Base-by-base conservation (phyloP, 352 stramenopile genomes). In the Globisporangium viniferum region DNA sequence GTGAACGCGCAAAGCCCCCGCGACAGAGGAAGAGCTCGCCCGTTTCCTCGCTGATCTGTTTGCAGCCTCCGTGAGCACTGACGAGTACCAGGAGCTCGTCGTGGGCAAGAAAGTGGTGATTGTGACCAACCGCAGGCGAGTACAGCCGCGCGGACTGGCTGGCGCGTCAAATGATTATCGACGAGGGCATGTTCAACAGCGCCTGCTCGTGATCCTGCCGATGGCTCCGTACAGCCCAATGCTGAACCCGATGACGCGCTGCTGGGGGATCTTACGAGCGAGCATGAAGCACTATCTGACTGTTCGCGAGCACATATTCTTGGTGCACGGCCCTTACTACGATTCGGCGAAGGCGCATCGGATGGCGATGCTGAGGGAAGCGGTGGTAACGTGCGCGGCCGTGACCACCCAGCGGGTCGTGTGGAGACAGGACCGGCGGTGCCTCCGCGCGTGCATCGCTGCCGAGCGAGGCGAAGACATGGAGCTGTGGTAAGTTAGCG, bases 81-180 rank as follows among this genome's bases (percentile, higher is more conserved):
- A 35, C 5, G 49, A 57, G 49, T 57, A 57, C 22, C 49, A 57
- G 49, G 49, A 57, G 22, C n/a, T 57, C 22, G n/a, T 57, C 49
- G 49, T 57, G 49, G n/a, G 22, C 49, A 57, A 57, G 22, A 57
- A n/a, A 29, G 49, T 31, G n/a, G n/a, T 57, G 9, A 57, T 33
- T 15, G 49, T 57, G 10, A 33, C 49, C 10, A 29, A 57, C 10
- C 33, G 7, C 49, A 31, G 2, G 22, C 9, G 49, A n/a, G 9
- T 29, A 57, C 27, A 29, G 22, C 22, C 5, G 15, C 9, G 49
- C 10, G 22, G 49, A 3, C 22, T 27, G n/a, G 49, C 22, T 33
- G 49, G 22, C 22, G 12, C 22, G 3, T 27, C 49, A 57, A 7
- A 8, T 57, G 49, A 49, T 49, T 15, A 5, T 49, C 15, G 41